Evolutionary conservation across 169 alveolate genomes (phyloP), one percentile per base, ranked within the genome.

Genomic region (Besnoitia besnoiti): DNA sequence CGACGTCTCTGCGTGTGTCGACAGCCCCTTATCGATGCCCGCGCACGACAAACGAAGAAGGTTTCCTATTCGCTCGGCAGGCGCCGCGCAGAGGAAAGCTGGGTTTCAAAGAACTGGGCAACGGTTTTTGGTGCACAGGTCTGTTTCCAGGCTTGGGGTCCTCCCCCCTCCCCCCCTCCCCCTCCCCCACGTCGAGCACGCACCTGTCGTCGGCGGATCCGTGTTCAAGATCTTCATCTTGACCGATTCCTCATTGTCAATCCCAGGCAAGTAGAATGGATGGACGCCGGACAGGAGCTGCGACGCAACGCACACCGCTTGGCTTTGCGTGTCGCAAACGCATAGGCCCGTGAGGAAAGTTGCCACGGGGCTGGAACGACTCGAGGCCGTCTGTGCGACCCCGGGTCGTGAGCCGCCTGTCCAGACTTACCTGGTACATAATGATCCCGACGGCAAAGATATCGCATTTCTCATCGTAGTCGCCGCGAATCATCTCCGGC

Each of bases 401-500:
- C 3, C 67, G 67, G 5, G n/a, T n/a, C n/a, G 33, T 19, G n/a
- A n/a, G n/a, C n/a, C n/a, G n/a, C n/a, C n/a, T n/a, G n/a, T n/a
- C n/a, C n/a, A n/a, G 30, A 42, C 33, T 12, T 40, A 92, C 94
- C 92, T 93, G 95, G 39, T 76, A 96, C 94, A 97, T 90, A 24
- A 97, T 92, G 42, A 97, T 96, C 0, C 98, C 98, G 8, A 93
- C 94, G 46, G 97, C 93, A 96, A 97, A 97, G 16, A 95, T 77
- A 91, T 97, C 98, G 87, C 97, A 95, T 91, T 95, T 96, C 93
- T 94, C 96, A 80, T 97, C 96, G 95, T 97, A 97, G 55, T 94
- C 59, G 21, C 96, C 92, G 35, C 94, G 93, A 50, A 97, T 85
- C 79, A 97, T 97, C 90, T 97, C 98, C 0, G 98, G 98, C 35